phyloP scores from a whole-genome alignment of 2,329 filamentous ascomycete genomes.

The Trichophyton mentagrophytes region DNA sequence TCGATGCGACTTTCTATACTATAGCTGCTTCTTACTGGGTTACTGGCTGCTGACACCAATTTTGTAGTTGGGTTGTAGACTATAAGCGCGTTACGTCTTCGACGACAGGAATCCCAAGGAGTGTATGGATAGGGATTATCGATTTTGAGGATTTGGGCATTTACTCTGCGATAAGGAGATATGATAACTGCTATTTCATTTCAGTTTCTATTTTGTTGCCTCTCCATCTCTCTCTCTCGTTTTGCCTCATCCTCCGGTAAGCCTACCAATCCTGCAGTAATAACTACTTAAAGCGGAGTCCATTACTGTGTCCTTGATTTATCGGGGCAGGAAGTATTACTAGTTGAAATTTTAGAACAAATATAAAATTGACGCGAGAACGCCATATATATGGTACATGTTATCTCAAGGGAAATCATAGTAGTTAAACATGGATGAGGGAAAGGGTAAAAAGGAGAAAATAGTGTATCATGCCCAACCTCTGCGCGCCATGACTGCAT shows the following conservation, averaged over 20 bases:
- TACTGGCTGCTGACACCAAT: background rate
- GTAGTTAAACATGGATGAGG: constrained; percentile 10
- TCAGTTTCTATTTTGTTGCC: no score
- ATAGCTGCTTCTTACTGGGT: background rate
- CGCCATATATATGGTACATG: constrained; percentile 15
- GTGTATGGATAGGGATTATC: background rate
- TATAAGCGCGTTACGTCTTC: background rate
- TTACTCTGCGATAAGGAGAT: background rate
- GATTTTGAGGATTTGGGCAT: background rate
- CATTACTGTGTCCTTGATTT: no score
- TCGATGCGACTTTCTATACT: background rate
- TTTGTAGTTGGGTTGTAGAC: background rate
- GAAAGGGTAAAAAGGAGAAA: constrained; percentile 1
- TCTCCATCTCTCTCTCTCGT: no score
- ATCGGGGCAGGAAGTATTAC: no score
- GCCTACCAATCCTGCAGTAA: no score
- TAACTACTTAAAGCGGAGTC: no score
- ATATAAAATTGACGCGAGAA: constrained; percentile 5
- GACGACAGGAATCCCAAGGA: background rate
- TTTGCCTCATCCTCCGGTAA: no score
- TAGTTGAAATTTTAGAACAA: background rate
- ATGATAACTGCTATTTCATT: background rate
- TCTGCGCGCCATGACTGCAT: background rate
- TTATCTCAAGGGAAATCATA: constrained; percentile 16
- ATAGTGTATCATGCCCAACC: background rate